phyloP scores from a whole-genome alignment of 2,329 filamentous ascomycete species.

The Phaeosphaeria sp. region DNA sequence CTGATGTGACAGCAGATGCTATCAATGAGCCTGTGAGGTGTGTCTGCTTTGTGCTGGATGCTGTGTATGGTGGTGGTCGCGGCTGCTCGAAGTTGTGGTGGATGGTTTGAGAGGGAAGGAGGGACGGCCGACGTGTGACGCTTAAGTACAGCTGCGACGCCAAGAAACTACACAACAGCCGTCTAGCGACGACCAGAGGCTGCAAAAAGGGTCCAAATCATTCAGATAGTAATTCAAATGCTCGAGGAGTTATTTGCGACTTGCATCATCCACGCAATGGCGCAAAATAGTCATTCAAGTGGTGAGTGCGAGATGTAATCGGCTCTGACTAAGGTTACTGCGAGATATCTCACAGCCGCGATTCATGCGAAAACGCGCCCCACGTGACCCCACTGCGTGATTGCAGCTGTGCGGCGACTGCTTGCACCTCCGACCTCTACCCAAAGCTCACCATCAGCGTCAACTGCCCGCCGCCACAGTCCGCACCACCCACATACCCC shows the following conservation, averaged over 20 bases:
- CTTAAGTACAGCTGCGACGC: slow-evolving; percentile 5
- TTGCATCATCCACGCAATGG: neutral
- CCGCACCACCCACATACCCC: slow-evolving; percentile 6
- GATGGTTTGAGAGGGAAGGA: slow-evolving; percentile 24
- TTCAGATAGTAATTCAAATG: neutral
- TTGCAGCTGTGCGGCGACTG: slow-evolving; percentile 12
- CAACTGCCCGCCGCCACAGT: slow-evolving; percentile 12
- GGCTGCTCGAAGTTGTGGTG: slow-evolving; percentile 18
- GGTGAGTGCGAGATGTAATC: neutral
- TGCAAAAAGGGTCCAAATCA: neutral
- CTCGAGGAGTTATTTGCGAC: neutral
- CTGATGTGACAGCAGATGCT: slow-evolving; percentile 1
- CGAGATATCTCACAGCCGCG: neutral
- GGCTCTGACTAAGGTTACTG: neutral
- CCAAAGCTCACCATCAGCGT: slow-evolving; percentile 29
- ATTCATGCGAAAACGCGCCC: neutral
- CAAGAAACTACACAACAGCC: slow-evolving; percentile 5
- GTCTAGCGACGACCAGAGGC: neutral
- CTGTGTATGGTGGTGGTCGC: slow-evolving; percentile 17
- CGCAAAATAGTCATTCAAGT: neutral
- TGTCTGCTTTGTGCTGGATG: slow-evolving; percentile 7
- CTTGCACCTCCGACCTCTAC: slow-evolving; percentile 20
- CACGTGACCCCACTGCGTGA: slow-evolving; percentile 6
- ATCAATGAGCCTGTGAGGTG: neutral
- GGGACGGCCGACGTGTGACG: slow-evolving; percentile 6